Conservation (phyloP, 1,284 basidiomycete species). For the Wallemia ichthyophaga region DNA sequence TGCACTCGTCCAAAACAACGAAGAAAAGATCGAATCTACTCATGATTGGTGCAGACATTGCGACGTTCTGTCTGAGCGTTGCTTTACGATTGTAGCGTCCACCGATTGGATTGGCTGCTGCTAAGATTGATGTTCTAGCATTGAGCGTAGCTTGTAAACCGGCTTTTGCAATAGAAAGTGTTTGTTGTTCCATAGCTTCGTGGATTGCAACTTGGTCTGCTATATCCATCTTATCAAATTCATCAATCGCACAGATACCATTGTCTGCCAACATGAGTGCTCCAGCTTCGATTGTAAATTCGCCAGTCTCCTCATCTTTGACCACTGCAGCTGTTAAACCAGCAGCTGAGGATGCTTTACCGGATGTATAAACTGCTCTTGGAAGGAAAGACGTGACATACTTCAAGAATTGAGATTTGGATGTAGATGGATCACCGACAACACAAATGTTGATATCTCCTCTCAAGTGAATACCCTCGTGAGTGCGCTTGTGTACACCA, state of each 20-base stretch:
- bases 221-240: conserved; percentile 99
- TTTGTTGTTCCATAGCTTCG: conserved; percentile 99
- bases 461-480: conserved; percentile 83
- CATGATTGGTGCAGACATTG: conserved; percentile 98
- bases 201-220: conserved; percentile 97
- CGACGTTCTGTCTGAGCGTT: conserved; percentile 73
- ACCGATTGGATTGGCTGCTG: conserved; percentile 88
- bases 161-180: conserved; percentile 95
- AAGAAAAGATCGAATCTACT: conserved; percentile 97
- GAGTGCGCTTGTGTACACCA: conserved; percentile 92
- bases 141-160: conserved; percentile 97
- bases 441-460: conserved; percentile 98
- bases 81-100: conserved; percentile 92
- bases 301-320: conserved; percentile 92
- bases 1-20: conserved; percentile 90
- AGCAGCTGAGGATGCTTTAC: conserved; percentile 92
- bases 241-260: conserved; percentile 96
- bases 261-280: conserved; percentile 98
- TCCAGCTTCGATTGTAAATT: conserved; percentile 97
- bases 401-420: conserved; percentile 97
- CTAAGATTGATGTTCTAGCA: conserved; percentile 86
- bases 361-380: conserved; percentile 92
- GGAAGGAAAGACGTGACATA: conserved; percentile 98
- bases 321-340: conserved; percentile 97
- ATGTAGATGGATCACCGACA: conserved; percentile 85